Percentiles rank a stretch among this genome's conserved stretches.
Evolutionary conservation across 1,284 basidiomycete genomes (phyloP).

Genomic region (Trametes hirsuta): DNA sequence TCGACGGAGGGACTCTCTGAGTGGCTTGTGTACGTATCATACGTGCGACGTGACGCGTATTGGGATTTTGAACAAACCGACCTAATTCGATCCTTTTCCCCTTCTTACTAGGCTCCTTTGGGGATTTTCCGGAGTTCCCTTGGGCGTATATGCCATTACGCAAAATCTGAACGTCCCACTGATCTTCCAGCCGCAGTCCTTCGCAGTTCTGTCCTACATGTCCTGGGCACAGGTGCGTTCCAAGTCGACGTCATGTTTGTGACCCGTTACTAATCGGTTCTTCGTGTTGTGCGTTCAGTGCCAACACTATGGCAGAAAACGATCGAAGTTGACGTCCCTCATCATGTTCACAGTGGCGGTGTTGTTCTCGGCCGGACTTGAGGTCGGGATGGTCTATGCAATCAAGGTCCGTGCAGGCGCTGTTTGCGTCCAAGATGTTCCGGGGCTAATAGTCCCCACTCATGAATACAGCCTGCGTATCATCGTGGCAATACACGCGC

Average conservation of each 20-base stretch:
- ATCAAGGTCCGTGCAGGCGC: slow-evolving; percentile 43
- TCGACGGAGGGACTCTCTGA: slow-evolving; percentile 75
- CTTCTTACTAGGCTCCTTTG: slow-evolving; percentile 58
- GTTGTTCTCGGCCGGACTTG: slow-evolving; percentile 55
- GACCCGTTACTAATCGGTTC: background rate
- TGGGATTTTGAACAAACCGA: too few relatives aligned
- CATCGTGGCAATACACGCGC: slow-evolving; percentile 50
- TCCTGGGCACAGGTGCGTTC: slow-evolving; percentile 60
- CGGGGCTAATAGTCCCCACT: background rate
- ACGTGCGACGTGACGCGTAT: background rate
- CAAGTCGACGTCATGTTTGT: background rate
- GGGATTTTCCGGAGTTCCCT: slow-evolving; percentile 62
- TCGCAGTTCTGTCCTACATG: slow-evolving; percentile 61
- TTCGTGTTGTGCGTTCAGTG: slow-evolving; percentile 44
- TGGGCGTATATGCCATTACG: slow-evolving; percentile 73
- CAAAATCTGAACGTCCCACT: slow-evolving; percentile 76
- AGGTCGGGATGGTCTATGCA: slow-evolving; percentile 64
- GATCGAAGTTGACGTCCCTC: slow-evolving; percentile 37
- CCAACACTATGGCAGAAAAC: slow-evolving; percentile 56
- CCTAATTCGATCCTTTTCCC: background rate
- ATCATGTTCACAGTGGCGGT: slow-evolving; percentile 41
- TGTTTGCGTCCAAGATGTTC: background rate
- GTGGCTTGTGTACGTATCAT: slow-evolving; percentile 59
- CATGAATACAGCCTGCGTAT: slow-evolving; percentile 40
- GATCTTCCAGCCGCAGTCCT: slow-evolving; percentile 76